Evolutionary conservation across 1,139 yeast species (phyloP), one percentile per base, ranked within the genome.

Genomic region (Geotrichum carabidarum): DNA sequence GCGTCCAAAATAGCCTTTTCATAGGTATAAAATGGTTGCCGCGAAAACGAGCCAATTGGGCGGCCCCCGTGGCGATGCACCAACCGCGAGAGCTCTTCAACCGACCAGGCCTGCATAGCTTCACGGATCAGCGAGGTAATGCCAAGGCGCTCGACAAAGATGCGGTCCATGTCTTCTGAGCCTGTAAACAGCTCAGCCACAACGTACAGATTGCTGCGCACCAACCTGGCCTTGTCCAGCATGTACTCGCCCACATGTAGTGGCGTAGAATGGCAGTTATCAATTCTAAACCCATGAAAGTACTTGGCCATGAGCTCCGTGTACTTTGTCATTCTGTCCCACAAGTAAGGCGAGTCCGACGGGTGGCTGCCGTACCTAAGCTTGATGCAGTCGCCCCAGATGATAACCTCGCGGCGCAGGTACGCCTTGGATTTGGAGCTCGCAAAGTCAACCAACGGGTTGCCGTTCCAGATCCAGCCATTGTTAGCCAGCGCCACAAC

Each of bases 381-480:
- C 67, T 93, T 93, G 56, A 91, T 93, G 75, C 99, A 93, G 67
- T 93, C 99, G 7, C 96, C 95, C 99, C 99, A 93, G 32, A 91
- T 88, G 62, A 93, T 90, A 14, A 93, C 96, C 68, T 93, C 96
- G 68, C 99, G 81, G 56, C 95, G 78, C 54, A 93, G 72, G 65
- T 93, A 93, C 1, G 95, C 93, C 64, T 81, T 84, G 9, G 95
- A 82, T 57, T 82, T 63, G 36, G 77, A 71, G 0, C 96, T 86
- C 0, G 98, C 99, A 77, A 91, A 93, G 69, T 93, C 98, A 6
- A 89, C 85, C 58, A 91, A 71, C 1, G 98, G 97, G 62, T 91
- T 85, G n/a, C 96, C 97, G 53, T 89, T 93, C 99, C 99, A 93
- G 55, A 93, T 90, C 98, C 98, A 93, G 44, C 99, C 99, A 66